Base-by-base conservation (phyloP, 1,139 yeast genomes). In the Diutina neorugosa region DNA sequence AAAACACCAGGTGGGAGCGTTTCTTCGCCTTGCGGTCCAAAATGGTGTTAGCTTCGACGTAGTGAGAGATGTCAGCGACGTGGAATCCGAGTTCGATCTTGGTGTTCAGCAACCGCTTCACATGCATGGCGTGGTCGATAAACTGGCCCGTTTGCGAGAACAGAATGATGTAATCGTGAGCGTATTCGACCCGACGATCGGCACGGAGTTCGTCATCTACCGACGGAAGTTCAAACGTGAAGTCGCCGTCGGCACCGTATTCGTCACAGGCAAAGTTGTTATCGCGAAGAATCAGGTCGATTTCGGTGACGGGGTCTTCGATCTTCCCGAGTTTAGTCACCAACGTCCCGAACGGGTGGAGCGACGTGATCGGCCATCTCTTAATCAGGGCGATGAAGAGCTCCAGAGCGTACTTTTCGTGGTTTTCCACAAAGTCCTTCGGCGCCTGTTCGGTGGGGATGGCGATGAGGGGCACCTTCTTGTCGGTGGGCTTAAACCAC, bases 391-490 rank as follows among this genome's bases (percentile, higher is more conserved):
- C 98, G 57, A 93, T 94, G 64, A 93, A 93, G 53, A 90, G 72
- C 61, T 85, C 87, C 64, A 88, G 82, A 0, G 88, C 77, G 62
- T 93, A 93, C 53, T 75, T 77, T 55, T 87, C 96, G 59, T 90
- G 96, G 62, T 90, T 89, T 59, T 90, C 96, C 48, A 93, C 94
- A 69, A 93, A 91, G 66, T 93, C 98, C 57, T 80, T 81, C 42
- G 98, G 98, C 0, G 97, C 98, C 67, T 93, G 96, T 64, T 93
- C 98, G 2, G 98, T 93, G 48, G 98, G 98, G 60, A 93, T 93
- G 14, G 98, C 98, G 72, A 93, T 91, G 59, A 93, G 77, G 5
- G 98, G 98, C 19, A 93, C 98, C 59, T 95, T 88, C 69, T 93
- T 93, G 66, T 93, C 98, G 1, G 96, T 90, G 40, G 98, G 98